Conservation (phyloP, 805 yeast species). For the Kazachstania africana region DNA sequence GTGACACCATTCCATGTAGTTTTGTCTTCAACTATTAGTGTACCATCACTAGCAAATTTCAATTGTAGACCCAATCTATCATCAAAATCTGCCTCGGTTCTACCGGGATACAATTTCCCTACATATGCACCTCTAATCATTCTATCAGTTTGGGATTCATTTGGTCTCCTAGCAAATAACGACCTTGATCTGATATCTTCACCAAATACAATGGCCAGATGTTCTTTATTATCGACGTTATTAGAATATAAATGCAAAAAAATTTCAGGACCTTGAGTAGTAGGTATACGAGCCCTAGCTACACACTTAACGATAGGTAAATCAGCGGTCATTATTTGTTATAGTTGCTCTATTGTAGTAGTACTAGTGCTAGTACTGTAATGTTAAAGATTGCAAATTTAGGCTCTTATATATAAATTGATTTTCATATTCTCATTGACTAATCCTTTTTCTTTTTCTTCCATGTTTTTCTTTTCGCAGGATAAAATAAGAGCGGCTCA, state of each 20-base stretch:
- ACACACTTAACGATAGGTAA: conserved; percentile 77
- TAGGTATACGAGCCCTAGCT: conserved; percentile 93
- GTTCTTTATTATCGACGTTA: conserved; percentile 83
- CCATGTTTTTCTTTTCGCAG: too few species aligned
- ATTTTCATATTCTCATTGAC: too few species aligned
- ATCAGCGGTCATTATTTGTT: conserved; percentile 6
- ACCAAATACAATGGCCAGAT: conserved; percentile 93
- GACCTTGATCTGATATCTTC: conserved; percentile 75
- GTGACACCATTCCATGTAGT: conserved; percentile 21
- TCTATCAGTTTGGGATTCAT: conserved; percentile 81
- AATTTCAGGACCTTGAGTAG: conserved; percentile 89
- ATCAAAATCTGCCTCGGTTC: conserved; percentile 57
- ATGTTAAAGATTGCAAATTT: too few species aligned
- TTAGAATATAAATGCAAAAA: conserved; percentile 83
- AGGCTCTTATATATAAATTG: too few species aligned
- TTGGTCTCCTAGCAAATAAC: conserved; percentile 46
- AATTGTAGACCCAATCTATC: conserved; percentile 30
- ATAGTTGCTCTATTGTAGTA: too few species aligned
- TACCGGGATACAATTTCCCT: conserved; percentile 83
- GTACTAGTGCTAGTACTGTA: too few species aligned
- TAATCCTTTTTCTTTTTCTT: too few species aligned
- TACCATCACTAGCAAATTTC: conserved; percentile 29
- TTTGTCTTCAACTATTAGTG: conserved; percentile 10
- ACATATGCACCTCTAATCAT: conserved; percentile 98
- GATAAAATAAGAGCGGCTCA: too few species aligned